Percentiles rank a stretch among this genome's conserved stretches.
These are phyloP conservation scores for Kazachstania bromeliacearum DNA, from an alignment of 805 yeast genomes.

Conservation along the genomic window DNA sequence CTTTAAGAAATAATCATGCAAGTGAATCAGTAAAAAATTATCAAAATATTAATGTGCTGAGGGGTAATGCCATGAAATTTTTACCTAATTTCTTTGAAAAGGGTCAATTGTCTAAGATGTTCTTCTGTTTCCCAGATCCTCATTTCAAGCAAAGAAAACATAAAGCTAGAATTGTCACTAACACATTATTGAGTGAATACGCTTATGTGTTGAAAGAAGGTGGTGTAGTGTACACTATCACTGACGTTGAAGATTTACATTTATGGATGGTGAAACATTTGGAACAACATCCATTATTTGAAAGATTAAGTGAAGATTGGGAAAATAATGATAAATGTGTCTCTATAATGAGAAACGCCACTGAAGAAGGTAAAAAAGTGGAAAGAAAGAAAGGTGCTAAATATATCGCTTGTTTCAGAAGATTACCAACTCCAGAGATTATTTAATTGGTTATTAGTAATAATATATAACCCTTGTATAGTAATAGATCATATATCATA, in stretches of 20 bases:
- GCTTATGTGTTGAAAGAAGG: constrained; percentile 82
- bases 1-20: constrained; percentile 48
- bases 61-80: constrained; percentile 97
- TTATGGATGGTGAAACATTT: constrained; percentile 93
- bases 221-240: constrained; percentile 86
- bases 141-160: constrained; percentile 96
- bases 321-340: constrained; percentile 77
- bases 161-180: constrained; percentile 91
- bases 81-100: constrained; percentile 85
- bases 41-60: constrained; percentile 78
- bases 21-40: constrained; percentile 34
- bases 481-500: too few species aligned
- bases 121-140: constrained; percentile 99
- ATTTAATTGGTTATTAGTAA: too few species aligned
- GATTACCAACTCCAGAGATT: constrained; percentile 56
- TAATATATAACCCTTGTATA: too few species aligned
- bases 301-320: constrained; percentile 69
- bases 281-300: constrained; percentile 84
- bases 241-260: constrained; percentile 90
- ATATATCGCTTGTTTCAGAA: constrained; percentile 77
- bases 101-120: constrained; percentile 79
- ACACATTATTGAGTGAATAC: constrained; percentile 80
- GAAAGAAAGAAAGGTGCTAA: constrained; percentile 81
- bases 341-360: constrained; percentile 76
- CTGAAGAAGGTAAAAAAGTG: constrained; percentile 97